These are phyloP conservation scores for Proliferodiscus dingleyae DNA, from an alignment of 2,329 filamentous ascomycete species.

Conservation along the genomic window DNA sequence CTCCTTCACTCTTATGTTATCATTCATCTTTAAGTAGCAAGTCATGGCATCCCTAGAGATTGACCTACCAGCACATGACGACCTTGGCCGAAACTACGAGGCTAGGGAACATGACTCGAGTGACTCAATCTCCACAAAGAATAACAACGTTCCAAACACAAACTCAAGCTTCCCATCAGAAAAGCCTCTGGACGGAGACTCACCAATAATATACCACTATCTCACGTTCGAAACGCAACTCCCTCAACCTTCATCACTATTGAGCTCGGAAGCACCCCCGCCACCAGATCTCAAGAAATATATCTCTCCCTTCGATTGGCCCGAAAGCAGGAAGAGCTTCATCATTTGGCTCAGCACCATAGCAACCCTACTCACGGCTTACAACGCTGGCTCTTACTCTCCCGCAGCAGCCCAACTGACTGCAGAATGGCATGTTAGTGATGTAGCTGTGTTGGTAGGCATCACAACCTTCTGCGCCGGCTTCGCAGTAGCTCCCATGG, in stretches of 20 bases:
- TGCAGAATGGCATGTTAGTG: constrained; percentile 58
- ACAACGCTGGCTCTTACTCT: constrained; percentile 75
- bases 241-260: constrained; percentile 20
- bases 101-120: constrained; percentile 2
- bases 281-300: constrained; percentile 63
- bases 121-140: constrained; percentile 2
- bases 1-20: not conserved
- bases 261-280: constrained; percentile 45
- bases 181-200: constrained; percentile 7
- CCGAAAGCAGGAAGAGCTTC: constrained; percentile 60
- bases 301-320: constrained; percentile 70
- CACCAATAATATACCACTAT: constrained; percentile 30
- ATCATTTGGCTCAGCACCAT: constrained; percentile 70
- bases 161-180: not conserved
- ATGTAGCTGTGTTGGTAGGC: constrained; percentile 63
- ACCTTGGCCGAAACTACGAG: constrained; percentile 8
- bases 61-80: constrained; percentile 13
- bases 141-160: constrained; percentile 4
- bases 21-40: not conserved
- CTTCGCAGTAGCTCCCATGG: constrained; percentile 81
- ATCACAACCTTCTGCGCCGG: constrained; percentile 80
- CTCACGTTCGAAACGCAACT: constrained; percentile 29
- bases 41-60: constrained; percentile 18
- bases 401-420: constrained; percentile 63
- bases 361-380: constrained; percentile 73